Conservation (phyloP, 2,329 filamentous ascomycete genomes). For the Capronia coronata region DNA sequence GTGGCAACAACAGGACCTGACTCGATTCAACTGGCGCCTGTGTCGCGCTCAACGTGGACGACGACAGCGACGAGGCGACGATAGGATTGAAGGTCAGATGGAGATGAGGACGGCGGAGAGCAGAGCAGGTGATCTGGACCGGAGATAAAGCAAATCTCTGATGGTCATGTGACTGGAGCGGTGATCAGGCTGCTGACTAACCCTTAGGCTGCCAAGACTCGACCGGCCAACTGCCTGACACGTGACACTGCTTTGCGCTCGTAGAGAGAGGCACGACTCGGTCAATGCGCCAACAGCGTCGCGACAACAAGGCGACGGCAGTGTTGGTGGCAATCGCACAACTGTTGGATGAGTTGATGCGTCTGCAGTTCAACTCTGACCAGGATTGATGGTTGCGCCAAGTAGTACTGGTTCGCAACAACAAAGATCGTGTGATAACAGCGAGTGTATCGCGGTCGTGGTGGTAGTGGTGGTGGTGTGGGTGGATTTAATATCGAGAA, state of each 20-base stretch:
- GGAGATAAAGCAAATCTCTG: constrained; percentile 9
- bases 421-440: background rate
- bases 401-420: too few relatives aligned
- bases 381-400: background rate
- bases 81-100: background rate
- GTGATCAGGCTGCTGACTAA: background rate
- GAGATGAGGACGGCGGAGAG: background rate
- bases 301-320: background rate
- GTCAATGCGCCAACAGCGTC: constrained; percentile 1
- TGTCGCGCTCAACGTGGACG: background rate
- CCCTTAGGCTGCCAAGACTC: constrained; percentile 1
- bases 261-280: background rate
- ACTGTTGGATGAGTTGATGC: background rate
- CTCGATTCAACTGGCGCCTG: background rate
- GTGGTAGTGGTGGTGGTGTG: constrained; percentile 1
- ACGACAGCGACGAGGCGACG: constrained; percentile 3
- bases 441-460: background rate
- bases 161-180: constrained; percentile 19
- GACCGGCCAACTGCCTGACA: background rate
- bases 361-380: background rate
- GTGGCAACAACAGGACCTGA: constrained; percentile 24
- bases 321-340: background rate
- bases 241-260: background rate
- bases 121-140: background rate
- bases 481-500: too few relatives aligned